A percentile compares a stretch with the other conserved stretches of the same genome.
phyloP scores from a whole-genome alignment of 2,329 filamentous ascomycete species.

The Kalmusia sp. region DNA sequence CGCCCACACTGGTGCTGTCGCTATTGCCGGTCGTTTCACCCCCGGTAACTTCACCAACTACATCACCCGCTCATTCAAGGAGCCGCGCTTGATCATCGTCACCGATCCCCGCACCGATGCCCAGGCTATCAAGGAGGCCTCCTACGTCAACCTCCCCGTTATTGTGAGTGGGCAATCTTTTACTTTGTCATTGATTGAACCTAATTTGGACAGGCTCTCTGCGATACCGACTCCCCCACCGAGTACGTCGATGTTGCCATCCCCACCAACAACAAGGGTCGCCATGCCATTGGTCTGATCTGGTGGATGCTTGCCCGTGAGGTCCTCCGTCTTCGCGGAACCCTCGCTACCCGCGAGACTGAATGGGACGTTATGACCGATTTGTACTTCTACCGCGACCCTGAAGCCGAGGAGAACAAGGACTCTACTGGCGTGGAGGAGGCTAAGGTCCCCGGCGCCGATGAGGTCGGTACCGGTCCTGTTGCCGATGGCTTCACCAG shows the following conservation, averaged over 20 bases:
- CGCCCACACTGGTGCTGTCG: constrained; percentile 94
- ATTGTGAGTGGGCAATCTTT: too few relatives aligned
- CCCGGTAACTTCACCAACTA: constrained; percentile 99
- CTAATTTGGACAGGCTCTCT: constrained; percentile 68
- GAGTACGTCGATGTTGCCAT: constrained; percentile 99
- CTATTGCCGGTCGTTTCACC: constrained; percentile 99
- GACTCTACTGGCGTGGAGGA: constrained; percentile 83
- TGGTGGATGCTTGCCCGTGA: constrained; percentile 99
- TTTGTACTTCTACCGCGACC: constrained; percentile 99
- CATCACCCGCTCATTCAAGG: constrained; percentile 99
- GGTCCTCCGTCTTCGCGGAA: constrained; percentile 98
- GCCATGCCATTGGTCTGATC: constrained; percentile 96
- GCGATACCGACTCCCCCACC: constrained; percentile 98
- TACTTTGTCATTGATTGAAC: too few relatives aligned
- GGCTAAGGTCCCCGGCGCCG: constrained; percentile 80
- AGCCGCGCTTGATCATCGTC: constrained; percentile 98
- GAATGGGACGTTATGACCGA: constrained; percentile 99
- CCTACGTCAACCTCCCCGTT: constrained; percentile 99
- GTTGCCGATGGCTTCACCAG: constrained; percentile 80
- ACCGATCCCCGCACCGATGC: constrained; percentile 99
- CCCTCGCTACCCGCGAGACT: constrained; percentile 91
- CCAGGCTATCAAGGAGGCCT: constrained; percentile 99
- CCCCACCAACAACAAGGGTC: constrained; percentile 99
- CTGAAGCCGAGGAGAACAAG: constrained; percentile 99
- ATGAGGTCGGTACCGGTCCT: constrained; percentile 81